phyloP scores from a whole-genome alignment of 306 rosid genomes.

The Rosa rugosa region DNA sequence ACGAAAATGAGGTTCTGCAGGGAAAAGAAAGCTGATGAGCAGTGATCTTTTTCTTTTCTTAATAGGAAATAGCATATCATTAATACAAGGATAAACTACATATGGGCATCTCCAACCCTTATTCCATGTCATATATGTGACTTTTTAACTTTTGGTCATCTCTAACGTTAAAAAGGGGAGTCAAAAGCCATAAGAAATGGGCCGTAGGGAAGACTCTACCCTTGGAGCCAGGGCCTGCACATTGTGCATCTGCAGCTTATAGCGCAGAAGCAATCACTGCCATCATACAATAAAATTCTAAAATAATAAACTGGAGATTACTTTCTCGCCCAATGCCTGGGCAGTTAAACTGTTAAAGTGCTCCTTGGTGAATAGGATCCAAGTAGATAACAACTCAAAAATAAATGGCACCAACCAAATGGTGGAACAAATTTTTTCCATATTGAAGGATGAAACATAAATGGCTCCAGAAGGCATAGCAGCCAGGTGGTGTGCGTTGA shows the following conservation, averaged over 20 bases:
- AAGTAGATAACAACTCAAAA: neutral
- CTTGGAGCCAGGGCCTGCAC: neutral
- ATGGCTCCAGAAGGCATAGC: neutral
- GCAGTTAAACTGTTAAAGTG: neutral
- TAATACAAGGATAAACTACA: neutral
- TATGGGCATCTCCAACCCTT: neutral
- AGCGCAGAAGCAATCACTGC: neutral
- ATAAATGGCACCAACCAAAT: neutral
- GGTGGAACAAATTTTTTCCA: neutral
- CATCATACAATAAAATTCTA: neutral
- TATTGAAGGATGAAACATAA: neutral
- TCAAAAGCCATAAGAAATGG: neutral
- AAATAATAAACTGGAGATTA: neutral
- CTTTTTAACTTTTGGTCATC: neutral
- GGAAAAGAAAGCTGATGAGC: constrained; percentile 4
- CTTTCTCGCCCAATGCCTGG: neutral
- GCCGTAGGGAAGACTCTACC: neutral
- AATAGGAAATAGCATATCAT: neutral
- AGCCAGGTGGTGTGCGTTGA: neutral
- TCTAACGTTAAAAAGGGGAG: neutral
- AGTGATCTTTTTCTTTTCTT: neutral
- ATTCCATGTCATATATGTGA: neutral
- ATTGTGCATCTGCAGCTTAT: neutral
- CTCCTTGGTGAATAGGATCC: neutral
- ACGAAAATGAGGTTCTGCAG: constrained; percentile 89